Evolutionary conservation across 352 stramenopile genomes (phyloP), one percentile per base, ranked within the genome.

Genomic region (Blastocystis sp.): DNA sequence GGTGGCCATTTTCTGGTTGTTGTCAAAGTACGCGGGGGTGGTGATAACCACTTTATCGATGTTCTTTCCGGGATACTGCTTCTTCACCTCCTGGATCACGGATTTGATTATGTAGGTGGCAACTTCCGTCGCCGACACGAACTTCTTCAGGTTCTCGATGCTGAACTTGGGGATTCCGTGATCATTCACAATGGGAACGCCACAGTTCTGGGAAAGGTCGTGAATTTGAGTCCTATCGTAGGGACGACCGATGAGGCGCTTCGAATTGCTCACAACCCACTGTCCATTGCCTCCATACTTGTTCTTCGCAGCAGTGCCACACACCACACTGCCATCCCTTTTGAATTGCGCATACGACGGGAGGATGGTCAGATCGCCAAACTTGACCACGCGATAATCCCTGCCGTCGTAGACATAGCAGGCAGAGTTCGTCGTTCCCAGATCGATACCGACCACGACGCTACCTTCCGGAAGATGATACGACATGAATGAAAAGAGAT

Each of bases 351-450:
- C 52, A 34, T 28, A 81, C 10, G 71, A 81, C 59, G 43, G n/a
- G n/a, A 81, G 56, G 7, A 65, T 95, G 92, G 98, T 98, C 41
- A 94, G 94, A 89, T 98, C 94, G 91, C 98, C 95, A 91, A 94
- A 92, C 34, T 67, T 56, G 79, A 98, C 96, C 91, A 98, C 97
- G 90, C 98, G 94, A 19, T 97, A 94, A 86, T 95, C 94, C 65
- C 95, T 93, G 88, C 97, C 94, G 91, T 98, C 95, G 91, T 94
- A 94, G 60, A 98, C 92, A 67, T 93, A 95, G 56, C 98, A 95
- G 43, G 23, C 41, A 1, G 78, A 77, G 62, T 88, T 78, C 11
- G 78, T 88, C 3, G 78, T 88, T 52, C 78, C 78, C 19, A 88
- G 52, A 88, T 88, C 78, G 66, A 88, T 88, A 38, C 78, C 78